phyloP scores from a whole-genome alignment of 2,329 filamentous ascomycete species.

The Thelonectria olida region DNA sequence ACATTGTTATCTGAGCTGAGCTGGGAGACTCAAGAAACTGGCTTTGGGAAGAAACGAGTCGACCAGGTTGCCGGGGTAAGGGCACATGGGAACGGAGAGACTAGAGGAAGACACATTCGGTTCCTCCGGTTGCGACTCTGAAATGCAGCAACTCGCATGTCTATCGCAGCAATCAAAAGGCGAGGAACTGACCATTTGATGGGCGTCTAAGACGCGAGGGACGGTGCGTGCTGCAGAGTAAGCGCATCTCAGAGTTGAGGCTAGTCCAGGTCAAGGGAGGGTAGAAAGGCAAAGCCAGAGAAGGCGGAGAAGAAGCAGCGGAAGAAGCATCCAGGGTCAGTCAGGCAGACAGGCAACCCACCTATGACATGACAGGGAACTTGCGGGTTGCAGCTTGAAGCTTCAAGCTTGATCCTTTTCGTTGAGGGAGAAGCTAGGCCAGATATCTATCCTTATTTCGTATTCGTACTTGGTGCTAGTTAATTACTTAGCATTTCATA shows the following conservation, averaged over 20 bases:
- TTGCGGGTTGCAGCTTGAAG: too few species aligned
- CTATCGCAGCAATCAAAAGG: background rate
- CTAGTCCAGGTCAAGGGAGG: conserved; percentile 22
- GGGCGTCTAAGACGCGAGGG: conserved; percentile 3
- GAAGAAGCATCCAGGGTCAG: conserved; percentile 13
- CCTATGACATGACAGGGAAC: too few species aligned
- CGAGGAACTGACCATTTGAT: background rate
- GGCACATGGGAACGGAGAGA: background rate
- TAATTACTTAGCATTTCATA: too few species aligned
- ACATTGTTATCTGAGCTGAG: background rate
- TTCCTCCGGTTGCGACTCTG: too few species aligned
- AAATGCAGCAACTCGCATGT: too few species aligned
- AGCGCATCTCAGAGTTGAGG: conserved; percentile 19
- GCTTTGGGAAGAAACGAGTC: background rate
- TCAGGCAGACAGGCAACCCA: background rate
- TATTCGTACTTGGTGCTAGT: too few species aligned
- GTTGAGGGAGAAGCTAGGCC: too few species aligned
- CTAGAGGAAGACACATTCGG: too few species aligned
- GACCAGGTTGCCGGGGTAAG: background rate
- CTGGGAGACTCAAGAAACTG: background rate
- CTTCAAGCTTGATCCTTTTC: too few species aligned
- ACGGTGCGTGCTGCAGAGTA: background rate
- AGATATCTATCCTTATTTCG: too few species aligned
- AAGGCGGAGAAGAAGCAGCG: conserved; percentile 13
- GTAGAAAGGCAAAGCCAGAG: conserved; percentile 11